These are phyloP conservation scores for Plantago ovata DNA, from an alignment of 257 asterid species.

Conservation along the genomic window DNA sequence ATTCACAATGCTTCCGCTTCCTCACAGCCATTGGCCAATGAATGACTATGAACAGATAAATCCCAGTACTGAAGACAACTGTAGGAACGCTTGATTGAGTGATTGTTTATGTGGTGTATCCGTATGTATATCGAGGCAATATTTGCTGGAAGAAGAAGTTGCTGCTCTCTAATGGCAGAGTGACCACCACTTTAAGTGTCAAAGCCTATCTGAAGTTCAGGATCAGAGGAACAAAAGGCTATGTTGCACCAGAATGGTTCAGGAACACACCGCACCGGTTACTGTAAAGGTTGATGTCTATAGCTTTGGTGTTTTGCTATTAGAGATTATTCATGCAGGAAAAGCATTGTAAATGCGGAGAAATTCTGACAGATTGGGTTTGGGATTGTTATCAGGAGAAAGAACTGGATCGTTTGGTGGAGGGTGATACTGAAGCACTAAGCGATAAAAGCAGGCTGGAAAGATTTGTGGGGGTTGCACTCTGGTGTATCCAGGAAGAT, in stretches of 20 bases:
- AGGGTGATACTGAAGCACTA: slow-evolving; percentile 39
- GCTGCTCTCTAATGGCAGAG: slow-evolving; percentile 41
- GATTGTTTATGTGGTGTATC: slow-evolving; percentile 46
- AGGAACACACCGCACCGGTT: slow-evolving; percentile 31
- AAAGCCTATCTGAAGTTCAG: neutral
- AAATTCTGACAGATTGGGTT: slow-evolving; percentile 33
- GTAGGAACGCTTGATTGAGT: slow-evolving; percentile 26
- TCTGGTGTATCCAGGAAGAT: slow-evolving; percentile 67
- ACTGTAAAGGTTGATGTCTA: slow-evolving; percentile 44
- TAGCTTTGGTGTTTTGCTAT: slow-evolving; percentile 45
- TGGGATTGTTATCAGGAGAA: slow-evolving; percentile 32
- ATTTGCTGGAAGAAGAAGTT: slow-evolving; percentile 40
- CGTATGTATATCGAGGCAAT: slow-evolving; percentile 13
- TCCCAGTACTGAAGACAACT: neutral
- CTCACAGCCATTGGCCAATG: slow-evolving; percentile 35
- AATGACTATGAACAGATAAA: slow-evolving; percentile 30
- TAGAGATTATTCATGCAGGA: slow-evolving; percentile 36
- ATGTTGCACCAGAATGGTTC: slow-evolving; percentile 37
- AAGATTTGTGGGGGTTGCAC: slow-evolving; percentile 38
- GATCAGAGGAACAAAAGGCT: slow-evolving; percentile 34
- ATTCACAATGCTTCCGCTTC: neutral
- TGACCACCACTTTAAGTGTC: neutral
- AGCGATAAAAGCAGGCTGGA: slow-evolving; percentile 29
- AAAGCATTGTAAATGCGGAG: slow-evolving; percentile 24
- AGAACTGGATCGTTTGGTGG: slow-evolving; percentile 26